phyloP scores from a whole-genome alignment of 495 filamentous ascomycete genomes.

The Aspergillus affinis region DNA sequence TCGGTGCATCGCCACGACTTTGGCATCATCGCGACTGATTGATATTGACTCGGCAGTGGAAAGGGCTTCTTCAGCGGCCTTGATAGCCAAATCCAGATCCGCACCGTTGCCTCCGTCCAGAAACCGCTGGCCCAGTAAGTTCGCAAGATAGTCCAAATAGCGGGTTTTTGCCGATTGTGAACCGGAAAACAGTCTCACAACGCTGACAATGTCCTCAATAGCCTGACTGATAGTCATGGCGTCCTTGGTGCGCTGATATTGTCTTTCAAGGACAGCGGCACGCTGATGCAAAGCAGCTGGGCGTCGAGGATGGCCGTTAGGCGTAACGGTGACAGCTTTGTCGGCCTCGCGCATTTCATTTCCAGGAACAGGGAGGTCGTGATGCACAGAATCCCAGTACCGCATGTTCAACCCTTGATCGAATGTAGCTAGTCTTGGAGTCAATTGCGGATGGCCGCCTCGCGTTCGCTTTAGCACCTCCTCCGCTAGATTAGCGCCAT shows the following conservation, averaged over 20 bases:
- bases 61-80: not conserved
- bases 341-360: slow-evolving; percentile 2
- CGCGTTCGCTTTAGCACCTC: not conserved
- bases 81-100: not conserved
- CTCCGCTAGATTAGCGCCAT: not conserved
- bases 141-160: slow-evolving; percentile 2
- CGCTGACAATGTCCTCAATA: slow-evolving; percentile 1
- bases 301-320: not conserved
- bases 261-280: not conserved
- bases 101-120: slow-evolving; percentile 1
- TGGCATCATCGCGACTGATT: not conserved
- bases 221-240: not conserved
- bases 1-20: not conserved
- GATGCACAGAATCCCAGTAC: not conserved
- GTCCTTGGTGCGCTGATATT: slow-evolving; percentile 5
- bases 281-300: not conserved
- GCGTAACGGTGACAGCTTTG: not conserved
- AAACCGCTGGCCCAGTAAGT: slow-evolving; percentile 4
- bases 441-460: not conserved
- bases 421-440: not conserved
- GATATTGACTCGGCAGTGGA: not conserved
- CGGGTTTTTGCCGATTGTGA: not conserved
- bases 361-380: not conserved
- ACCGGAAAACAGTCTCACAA: not conserved
- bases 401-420: not conserved